Percentiles rank a stretch among this genome's conserved stretches.
Conservation (phyloP, 129 eudicot species). For the Chrysanthemum seticuspe region DNA sequence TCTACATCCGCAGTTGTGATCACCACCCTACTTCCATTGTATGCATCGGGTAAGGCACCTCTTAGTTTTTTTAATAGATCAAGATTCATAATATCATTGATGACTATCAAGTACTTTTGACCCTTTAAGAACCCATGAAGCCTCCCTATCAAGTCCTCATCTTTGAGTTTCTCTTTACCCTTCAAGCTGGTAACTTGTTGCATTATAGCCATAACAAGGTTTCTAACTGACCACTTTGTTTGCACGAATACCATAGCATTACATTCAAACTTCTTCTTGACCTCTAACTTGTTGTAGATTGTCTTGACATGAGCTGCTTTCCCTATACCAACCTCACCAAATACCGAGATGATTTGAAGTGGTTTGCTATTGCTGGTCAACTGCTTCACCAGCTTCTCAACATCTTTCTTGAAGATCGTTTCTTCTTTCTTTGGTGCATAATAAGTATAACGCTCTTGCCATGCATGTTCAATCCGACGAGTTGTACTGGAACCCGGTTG, state of each 20-base stretch:
- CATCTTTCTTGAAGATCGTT: conserved; percentile 34
- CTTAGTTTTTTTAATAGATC: conserved; percentile 20
- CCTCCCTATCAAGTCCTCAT: conserved; percentile 10
- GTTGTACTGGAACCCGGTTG: conserved; percentile 7
- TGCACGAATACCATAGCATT: conserved; percentile 31
- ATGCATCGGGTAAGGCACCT: conserved; percentile 27
- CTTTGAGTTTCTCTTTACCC: conserved; percentile 14
- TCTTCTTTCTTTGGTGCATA: conserved; percentile 25
- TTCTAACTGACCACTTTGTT: conserved; percentile 15
- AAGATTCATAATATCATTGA: conserved; percentile 33
- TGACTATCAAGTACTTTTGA: conserved; percentile 29
- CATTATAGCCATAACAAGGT: conserved; percentile 30
- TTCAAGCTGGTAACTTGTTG: conserved; percentile 9
- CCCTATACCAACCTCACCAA: conserved; percentile 39
- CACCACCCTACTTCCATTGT: conserved; percentile 44
- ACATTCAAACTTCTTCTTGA: conserved; percentile 29
- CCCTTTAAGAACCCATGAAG: conserved; percentile 21
- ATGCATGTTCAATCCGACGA: conserved; percentile 14
- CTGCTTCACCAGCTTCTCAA: conserved; percentile 30
- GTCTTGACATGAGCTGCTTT: conserved; percentile 37
- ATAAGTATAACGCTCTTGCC: conserved; percentile 29
- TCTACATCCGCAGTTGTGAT: conserved; percentile 38
- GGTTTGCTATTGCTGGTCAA: conserved; percentile 23
- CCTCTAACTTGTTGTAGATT: conserved; percentile 30
- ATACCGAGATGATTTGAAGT: conserved; percentile 32